Evolutionary conservation across 106 monocot genomes (phyloP).

Genomic region (Vanilla planifolia): DNA sequence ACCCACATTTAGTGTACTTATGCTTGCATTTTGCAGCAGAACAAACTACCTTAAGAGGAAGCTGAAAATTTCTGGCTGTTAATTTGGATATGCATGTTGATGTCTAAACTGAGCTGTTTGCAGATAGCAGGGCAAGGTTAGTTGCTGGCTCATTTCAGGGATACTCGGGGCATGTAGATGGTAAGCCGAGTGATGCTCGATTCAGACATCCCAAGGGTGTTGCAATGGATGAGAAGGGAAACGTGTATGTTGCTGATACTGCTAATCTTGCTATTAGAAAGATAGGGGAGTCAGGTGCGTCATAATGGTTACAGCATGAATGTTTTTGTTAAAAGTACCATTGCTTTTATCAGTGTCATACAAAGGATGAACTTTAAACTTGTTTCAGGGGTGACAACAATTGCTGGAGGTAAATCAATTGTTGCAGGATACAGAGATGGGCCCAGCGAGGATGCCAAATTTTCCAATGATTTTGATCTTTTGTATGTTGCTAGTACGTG

Average conservation of each 20-base stretch:
- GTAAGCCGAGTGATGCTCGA: conserved; percentile 90
- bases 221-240: conserved; percentile 89
- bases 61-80: too few species aligned
- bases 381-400: conserved; percentile 83
- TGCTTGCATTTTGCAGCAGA: too few species aligned
- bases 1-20: too few species aligned
- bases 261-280: conserved; percentile 90
- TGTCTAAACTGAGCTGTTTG: too few species aligned
- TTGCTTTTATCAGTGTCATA: background rate
- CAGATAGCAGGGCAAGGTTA: conserved; percentile 92
- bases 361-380: background rate
- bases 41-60: too few species aligned
- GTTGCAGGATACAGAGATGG: conserved; percentile 95
- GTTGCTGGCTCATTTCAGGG: conserved; percentile 98
- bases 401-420: conserved; percentile 86
- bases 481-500: conserved; percentile 75
- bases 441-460: conserved; percentile 97
- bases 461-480: conserved; percentile 88
- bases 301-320: background rate
- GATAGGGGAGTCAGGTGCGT: conserved; percentile 80
- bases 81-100: too few species aligned
- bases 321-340: background rate
- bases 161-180: conserved; percentile 90
- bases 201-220: conserved; percentile 86
- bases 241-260: conserved; percentile 92